Percentiles rank a stretch among this genome's conserved stretches.
Conservation (phyloP, 768 basidiomycete species). For the Fistulinella prunicolor region DNA sequence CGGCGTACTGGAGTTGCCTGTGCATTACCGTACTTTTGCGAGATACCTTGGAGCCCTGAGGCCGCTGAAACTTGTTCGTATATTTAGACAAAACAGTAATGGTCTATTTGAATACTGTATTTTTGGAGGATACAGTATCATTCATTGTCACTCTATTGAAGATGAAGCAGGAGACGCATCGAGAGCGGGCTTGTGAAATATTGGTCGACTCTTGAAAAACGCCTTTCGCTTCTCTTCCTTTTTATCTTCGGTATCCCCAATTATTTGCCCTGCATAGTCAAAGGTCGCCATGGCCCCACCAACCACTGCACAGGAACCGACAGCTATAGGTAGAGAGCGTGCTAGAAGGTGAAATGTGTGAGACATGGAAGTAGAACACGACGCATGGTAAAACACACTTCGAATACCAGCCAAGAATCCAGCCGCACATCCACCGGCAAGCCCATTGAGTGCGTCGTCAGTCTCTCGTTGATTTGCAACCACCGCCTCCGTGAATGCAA, state of each 20-base stretch:
- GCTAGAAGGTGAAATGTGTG: conserved; percentile 41
- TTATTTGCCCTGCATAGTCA: conserved; percentile 70
- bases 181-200: conserved; percentile 30
- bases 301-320: conserved; percentile 74
- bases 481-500: conserved; percentile 75
- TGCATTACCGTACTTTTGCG: conserved; percentile 5
- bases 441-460: conserved; percentile 80
- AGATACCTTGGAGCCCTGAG: neutral
- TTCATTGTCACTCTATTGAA: conserved; percentile 15
- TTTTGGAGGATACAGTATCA: conserved; percentile 12
- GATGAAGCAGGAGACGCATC: conserved; percentile 15
- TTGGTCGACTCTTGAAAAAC: conserved; percentile 77
- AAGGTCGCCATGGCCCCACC: conserved; percentile 80
- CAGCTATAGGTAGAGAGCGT: conserved; percentile 78
- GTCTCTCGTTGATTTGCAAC: conserved; percentile 79
- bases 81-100: conserved; percentile 1
- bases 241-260: conserved; percentile 43
- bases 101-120: conserved; percentile 13
- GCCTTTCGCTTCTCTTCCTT: conserved; percentile 69
- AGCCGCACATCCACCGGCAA: conserved; percentile 87
- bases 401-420: conserved; percentile 88
- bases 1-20: neutral
- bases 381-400: conserved; percentile 42
- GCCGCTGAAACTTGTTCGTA: too few relatives aligned
- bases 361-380: conserved; percentile 7